Base-by-base conservation (phyloP, 2,329 filamentous ascomycete genomes). In the Pseudogymnoascus sp. region DNA sequence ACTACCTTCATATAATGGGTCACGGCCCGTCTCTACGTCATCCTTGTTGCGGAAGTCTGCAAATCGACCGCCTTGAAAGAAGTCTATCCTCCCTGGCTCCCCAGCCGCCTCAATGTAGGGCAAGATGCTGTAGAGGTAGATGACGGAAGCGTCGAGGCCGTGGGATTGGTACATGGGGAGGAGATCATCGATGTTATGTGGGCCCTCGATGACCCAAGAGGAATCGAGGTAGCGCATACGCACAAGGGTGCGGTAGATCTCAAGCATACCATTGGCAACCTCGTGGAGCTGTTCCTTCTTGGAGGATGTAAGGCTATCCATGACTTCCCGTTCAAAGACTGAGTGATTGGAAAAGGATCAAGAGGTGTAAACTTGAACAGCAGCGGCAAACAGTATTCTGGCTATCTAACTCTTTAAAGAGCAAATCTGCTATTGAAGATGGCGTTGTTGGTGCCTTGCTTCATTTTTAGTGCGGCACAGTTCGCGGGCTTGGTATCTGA, bases 211-310 rank as follows among this genome's bases (percentile, higher is more conserved):
- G 60, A 70, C 67, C 64, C 63, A 64, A 13, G 48, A 35, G 1
- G 62, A 35, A 9, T 69, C 65, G 33, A 72, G 61, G 59, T 69
- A 71, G 7, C 62, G 69, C 71, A 72, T 71, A 31, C 63, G 61
- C 1, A 60, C 68, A 13, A 72, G 67, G 6, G 68, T 72, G 8
- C 64, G 61, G 61, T 72, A 73, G 25, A 72, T 69, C n/a, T 69
- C 59, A 10, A 71, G 67, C 62, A 73, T 63, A 36, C 64, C 58
- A 36, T 70, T 63, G 21, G 71, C 70, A 8, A 72, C 69, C 42
- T 70, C 65, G 13, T 70, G 65, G 9, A 72, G 68, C 31, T 64
- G 36, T 18, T 45, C 55, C 58, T 55, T 64, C 15, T 63, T 21
- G 37, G 21, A 21, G 21, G 21, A 21, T 21, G 21, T 21, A 21